These are phyloP conservation scores for Lentinula guzmanii DNA, from an alignment of 768 basidiomycete species.

Conservation along the genomic window DNA sequence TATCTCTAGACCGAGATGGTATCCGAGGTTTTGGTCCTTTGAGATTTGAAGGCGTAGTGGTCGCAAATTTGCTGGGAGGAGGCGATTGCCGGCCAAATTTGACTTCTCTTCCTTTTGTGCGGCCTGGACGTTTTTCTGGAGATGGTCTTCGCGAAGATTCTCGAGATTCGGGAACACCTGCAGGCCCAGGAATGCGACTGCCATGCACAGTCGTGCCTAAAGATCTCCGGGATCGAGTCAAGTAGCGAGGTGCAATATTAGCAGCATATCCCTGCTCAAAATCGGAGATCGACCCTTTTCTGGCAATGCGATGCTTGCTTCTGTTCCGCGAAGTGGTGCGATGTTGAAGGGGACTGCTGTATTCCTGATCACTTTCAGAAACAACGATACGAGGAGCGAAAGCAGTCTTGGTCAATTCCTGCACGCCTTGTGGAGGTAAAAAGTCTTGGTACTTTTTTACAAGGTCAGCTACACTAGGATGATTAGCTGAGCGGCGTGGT, in stretches of 20 bases:
- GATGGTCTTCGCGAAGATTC: constrained; percentile 61
- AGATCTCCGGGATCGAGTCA: constrained; percentile 48
- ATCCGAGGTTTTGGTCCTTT: constrained; percentile 33
- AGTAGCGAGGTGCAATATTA: constrained; percentile 79
- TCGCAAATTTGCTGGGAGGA: constrained; percentile 26
- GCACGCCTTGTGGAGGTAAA: constrained; percentile 64
- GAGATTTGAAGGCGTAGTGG: constrained; percentile 19
- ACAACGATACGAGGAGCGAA: constrained; percentile 51
- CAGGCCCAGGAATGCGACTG: constrained; percentile 52
- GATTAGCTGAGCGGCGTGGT: constrained; percentile 51
- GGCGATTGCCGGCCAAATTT: constrained; percentile 41
- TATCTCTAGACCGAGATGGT: constrained; percentile 33
- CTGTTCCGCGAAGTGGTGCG: constrained; percentile 39
- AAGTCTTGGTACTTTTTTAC: constrained; percentile 79
- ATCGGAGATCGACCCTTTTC: constrained; percentile 65
- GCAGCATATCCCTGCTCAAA: constrained; percentile 90
- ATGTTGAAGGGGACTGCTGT: constrained; percentile 27
- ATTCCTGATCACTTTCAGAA: constrained; percentile 83
- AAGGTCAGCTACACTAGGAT: constrained; percentile 76
- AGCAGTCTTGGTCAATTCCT: constrained; percentile 67
- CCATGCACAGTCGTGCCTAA: constrained; percentile 24
- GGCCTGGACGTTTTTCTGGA: constrained; percentile 59
- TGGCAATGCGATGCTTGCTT: constrained; percentile 42
- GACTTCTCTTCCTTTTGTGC: constrained; percentile 27
- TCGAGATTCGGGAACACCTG: constrained; percentile 46